A percentile compares a stretch with the other conserved stretches of the same genome.
phyloP scores from a whole-genome alignment of 2,329 filamentous ascomycete species.

The Apiospora aurea region DNA sequence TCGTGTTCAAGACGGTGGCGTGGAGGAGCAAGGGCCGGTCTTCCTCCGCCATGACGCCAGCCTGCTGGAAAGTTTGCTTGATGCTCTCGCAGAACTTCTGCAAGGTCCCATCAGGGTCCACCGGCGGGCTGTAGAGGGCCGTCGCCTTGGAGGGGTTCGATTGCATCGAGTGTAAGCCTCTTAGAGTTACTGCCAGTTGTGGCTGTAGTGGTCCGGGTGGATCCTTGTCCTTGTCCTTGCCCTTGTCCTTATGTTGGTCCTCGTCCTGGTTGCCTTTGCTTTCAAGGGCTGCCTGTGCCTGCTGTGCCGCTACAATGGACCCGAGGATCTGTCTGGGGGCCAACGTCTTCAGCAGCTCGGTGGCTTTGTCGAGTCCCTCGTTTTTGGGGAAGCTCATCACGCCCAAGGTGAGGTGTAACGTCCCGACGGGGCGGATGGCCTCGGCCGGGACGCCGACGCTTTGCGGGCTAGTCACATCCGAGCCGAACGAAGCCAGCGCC shows the following conservation, averaged over 20 bases:
- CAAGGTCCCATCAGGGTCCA: conserved; percentile 59
- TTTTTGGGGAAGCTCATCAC: conserved; percentile 76
- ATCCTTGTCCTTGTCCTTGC: background rate
- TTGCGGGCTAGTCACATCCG: conserved; percentile 58
- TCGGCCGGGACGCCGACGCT: conserved; percentile 63
- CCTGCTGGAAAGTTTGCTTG: conserved; percentile 59
- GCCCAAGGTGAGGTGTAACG: conserved; percentile 85
- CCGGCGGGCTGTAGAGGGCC: conserved; percentile 70
- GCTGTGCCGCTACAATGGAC: conserved; percentile 27
- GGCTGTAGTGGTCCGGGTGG: conserved; percentile 23
- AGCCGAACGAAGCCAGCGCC: conserved; percentile 67
- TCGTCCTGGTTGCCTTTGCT: conserved; percentile 29
- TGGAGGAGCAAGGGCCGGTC: conserved; percentile 75
- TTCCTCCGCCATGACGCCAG: conserved; percentile 64
- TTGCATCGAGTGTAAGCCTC: conserved; percentile 69
- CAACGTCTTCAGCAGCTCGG: conserved; percentile 48
- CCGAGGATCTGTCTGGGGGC: conserved; percentile 49
- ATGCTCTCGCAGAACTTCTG: conserved; percentile 65
- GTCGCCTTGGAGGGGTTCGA: conserved; percentile 57
- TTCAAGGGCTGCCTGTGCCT: conserved; percentile 25
- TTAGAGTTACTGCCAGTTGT: conserved; percentile 54
- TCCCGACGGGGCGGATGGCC: conserved; percentile 79
- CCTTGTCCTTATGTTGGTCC: background rate
- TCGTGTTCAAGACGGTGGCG: conserved; percentile 85
- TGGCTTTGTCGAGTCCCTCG: conserved; percentile 51